A percentile compares a stretch with the other conserved stretches of the same genome.
These are phyloP conservation scores for Rhizopogon roseolus DNA, from an alignment of 768 basidiomycete species.

Conservation along the genomic window DNA sequence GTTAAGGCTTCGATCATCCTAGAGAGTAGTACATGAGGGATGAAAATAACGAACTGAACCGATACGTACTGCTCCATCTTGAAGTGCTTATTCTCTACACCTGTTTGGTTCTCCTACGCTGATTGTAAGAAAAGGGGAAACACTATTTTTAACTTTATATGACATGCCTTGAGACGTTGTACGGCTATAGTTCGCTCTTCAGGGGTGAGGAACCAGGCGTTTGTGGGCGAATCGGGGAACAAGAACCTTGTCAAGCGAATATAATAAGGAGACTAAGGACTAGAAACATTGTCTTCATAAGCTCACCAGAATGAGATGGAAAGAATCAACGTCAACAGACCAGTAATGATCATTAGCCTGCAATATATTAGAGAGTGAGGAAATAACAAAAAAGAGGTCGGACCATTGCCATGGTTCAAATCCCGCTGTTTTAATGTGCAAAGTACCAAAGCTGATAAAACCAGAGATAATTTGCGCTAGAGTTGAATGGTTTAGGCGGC, in stretches of 20 bases:
- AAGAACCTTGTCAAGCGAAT: slow-evolving; percentile 36
- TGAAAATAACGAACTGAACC: neutral
- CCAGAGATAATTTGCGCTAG: slow-evolving; percentile 60
- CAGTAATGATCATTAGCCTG: slow-evolving; percentile 65
- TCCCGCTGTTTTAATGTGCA: slow-evolving; percentile 48
- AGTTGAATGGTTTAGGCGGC: neutral
- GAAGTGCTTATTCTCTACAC: slow-evolving; percentile 20
- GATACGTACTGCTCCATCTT: slow-evolving; percentile 53
- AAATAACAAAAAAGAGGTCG: neutral
- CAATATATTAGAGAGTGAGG: neutral
- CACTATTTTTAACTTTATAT: neutral
- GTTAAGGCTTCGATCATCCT: slow-evolving; percentile 57
- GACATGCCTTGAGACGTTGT: slow-evolving; percentile 50
- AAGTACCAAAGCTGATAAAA: slow-evolving; percentile 55
- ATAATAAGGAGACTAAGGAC: neutral
- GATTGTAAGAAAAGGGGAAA: slow-evolving; percentile 8
- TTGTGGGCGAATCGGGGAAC: slow-evolving; percentile 67
- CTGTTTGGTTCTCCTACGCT: slow-evolving; percentile 14
- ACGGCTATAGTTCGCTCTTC: slow-evolving; percentile 53
- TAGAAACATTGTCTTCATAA: slow-evolving; percentile 1
- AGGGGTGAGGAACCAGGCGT: slow-evolving; percentile 59
- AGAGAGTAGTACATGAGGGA: neutral
- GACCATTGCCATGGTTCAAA: slow-evolving; percentile 70
- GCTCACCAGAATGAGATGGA: slow-evolving; percentile 48
- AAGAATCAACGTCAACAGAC: slow-evolving; percentile 46